phyloP scores from a whole-genome alignment of 441 rosid genomes.

The Populus trichocarpa region DNA sequence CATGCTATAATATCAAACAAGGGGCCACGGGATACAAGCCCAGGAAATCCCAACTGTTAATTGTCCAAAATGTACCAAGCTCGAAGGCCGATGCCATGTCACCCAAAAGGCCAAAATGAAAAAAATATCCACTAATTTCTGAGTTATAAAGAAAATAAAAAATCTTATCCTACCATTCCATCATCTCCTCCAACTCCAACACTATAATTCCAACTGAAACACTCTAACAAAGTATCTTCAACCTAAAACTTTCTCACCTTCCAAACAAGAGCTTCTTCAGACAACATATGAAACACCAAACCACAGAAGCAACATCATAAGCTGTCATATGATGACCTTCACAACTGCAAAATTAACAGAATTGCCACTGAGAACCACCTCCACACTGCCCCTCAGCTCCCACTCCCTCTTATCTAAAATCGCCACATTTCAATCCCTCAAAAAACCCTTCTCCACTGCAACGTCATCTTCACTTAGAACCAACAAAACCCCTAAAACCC shows the following conservation, averaged over 20 bases:
- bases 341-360: slow-evolving; percentile 55
- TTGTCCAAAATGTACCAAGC: too few species aligned
- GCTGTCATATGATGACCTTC: slow-evolving; percentile 41
- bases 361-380: slow-evolving; percentile 56
- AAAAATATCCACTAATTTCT: too few species aligned
- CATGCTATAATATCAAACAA: too few species aligned
- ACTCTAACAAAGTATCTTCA: not conserved
- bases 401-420: slow-evolving; percentile 37
- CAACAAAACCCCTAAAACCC: slow-evolving; percentile 22
- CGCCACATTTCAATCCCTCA: slow-evolving; percentile 38
- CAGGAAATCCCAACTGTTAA: too few species aligned
- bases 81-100: not conserved
- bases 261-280: not conserved
- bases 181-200: not conserved
- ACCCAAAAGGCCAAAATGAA: not conserved
- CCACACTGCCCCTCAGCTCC: slow-evolving; percentile 40
- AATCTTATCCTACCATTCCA: slow-evolving; percentile 6
- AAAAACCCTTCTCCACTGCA: slow-evolving; percentile 31
- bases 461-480: slow-evolving; percentile 25
- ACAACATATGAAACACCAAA: not conserved
- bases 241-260: not conserved
- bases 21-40: too few species aligned
- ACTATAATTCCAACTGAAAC: not conserved
- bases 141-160: not conserved
- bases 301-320: not conserved